A percentile compares a stretch with the other conserved stretches of the same genome.
phyloP scores from a whole-genome alignment of 495 filamentous ascomycete genomes.

The Podospora conica region DNA sequence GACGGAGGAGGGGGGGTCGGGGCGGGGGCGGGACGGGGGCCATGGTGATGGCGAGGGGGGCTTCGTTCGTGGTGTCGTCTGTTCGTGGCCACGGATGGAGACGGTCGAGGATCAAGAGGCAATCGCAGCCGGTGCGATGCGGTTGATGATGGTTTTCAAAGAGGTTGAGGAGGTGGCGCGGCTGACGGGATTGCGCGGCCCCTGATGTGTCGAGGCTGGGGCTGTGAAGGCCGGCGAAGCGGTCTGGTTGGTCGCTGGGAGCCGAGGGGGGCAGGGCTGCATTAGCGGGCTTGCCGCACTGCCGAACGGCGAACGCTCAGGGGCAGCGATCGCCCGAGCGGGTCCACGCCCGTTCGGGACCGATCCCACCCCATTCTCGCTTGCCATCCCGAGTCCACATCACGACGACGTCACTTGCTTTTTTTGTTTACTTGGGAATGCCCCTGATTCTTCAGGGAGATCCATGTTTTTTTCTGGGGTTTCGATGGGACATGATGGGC shows the following conservation, averaged over 20 bases:
- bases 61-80: background rate
- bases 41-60: constrained; percentile 5
- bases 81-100: background rate
- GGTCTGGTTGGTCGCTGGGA: background rate
- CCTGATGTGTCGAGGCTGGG: background rate
- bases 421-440: background rate
- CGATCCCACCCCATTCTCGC: background rate
- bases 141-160: background rate
- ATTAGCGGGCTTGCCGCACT: background rate
- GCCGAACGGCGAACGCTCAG: background rate
- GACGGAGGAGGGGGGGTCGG: background rate
- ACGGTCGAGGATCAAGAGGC: background rate
- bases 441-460: too few relatives aligned
- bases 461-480: too few relatives aligned
- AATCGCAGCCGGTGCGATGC: background rate
- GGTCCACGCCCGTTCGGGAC: background rate
- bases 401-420: background rate
- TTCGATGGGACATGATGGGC: too few relatives aligned
- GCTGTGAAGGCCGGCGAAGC: background rate
- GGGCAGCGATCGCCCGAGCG: background rate
- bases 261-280: background rate
- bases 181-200: background rate
- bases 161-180: background rate
- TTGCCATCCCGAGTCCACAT: background rate
- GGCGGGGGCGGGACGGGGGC: constrained; percentile 2